Conservation (phyloP, 345 rosid genomes). For the Arabidopsis thaliana region DNA sequence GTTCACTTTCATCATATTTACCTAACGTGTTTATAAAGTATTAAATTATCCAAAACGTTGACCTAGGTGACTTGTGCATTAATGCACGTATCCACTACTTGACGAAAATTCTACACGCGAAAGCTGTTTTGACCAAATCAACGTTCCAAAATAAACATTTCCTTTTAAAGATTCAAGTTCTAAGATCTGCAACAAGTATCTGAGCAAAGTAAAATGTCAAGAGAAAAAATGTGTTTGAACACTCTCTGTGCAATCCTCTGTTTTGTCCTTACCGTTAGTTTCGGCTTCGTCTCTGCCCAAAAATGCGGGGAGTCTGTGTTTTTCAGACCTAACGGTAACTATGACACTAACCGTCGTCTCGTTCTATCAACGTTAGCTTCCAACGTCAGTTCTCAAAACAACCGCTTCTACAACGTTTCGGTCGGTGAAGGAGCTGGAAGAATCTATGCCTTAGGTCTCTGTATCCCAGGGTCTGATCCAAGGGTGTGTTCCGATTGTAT, state of each 20-base stretch:
- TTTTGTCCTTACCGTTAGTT: background rate
- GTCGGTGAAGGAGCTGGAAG: background rate
- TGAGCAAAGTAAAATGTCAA: constrained; percentile 8
- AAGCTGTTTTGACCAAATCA: background rate
- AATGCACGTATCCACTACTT: background rate
- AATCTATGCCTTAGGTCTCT: constrained; percentile 12
- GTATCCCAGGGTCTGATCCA: constrained; percentile 11
- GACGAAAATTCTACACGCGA: background rate
- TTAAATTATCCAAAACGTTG: background rate
- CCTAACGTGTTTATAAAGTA: background rate
- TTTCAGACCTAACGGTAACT: background rate
- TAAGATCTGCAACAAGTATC: background rate
- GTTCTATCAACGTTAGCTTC: constrained; percentile 17
- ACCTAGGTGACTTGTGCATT: background rate
- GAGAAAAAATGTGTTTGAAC: background rate
- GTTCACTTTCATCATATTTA: background rate
- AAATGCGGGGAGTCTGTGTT: background rate
- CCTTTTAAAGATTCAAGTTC: background rate
- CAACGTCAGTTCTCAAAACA: constrained; percentile 11
- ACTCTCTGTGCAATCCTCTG: background rate
- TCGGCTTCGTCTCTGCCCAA: background rate
- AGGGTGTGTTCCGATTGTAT: background rate
- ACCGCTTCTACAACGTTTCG: constrained; percentile 23
- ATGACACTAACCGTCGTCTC: constrained; percentile 29
- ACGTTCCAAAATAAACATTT: background rate